Conservation (phyloP, 371 early-diverging fungal species). For the Dinochytrium kinnereticum region DNA sequence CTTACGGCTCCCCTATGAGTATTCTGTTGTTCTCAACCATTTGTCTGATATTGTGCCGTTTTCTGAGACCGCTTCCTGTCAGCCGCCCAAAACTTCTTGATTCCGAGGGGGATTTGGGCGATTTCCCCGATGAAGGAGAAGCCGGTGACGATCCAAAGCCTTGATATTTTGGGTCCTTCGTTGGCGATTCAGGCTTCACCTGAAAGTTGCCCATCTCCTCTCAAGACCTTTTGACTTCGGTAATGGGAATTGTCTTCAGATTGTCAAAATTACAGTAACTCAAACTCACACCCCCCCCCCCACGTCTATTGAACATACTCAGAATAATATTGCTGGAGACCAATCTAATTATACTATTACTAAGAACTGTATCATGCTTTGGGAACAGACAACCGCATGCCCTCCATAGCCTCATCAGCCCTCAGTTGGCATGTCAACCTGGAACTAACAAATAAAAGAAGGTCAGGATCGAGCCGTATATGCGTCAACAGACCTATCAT, state of each 20-base stretch:
- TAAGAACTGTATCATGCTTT: background rate
- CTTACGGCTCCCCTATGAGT: constrained; percentile 18
- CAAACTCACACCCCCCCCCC: too few species aligned
- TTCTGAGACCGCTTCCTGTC: background rate
- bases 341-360: too few species aligned
- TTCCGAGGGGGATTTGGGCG: background rate
- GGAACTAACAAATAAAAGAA: constrained; percentile 4
- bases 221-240: background rate
- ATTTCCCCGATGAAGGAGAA: background rate
- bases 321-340: too few species aligned
- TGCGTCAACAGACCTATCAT: constrained; percentile 15
- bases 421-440: constrained; percentile 28
- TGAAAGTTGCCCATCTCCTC: background rate
- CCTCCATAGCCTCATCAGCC: constrained; percentile 18
- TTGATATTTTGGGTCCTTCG: background rate
- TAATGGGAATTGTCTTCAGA: background rate
- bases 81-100: constrained; percentile 6
- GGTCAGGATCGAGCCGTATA: too few species aligned
- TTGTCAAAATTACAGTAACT: too few species aligned
- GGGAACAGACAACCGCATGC: constrained; percentile 19
- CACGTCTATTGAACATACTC: too few species aligned
- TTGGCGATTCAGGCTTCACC: background rate
- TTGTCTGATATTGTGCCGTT: background rate
- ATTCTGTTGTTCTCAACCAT: constrained; percentile 15
- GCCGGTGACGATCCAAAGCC: constrained; percentile 13